Conservation (phyloP, 306 rosid genomes). For the Carpinus viminea region DNA sequence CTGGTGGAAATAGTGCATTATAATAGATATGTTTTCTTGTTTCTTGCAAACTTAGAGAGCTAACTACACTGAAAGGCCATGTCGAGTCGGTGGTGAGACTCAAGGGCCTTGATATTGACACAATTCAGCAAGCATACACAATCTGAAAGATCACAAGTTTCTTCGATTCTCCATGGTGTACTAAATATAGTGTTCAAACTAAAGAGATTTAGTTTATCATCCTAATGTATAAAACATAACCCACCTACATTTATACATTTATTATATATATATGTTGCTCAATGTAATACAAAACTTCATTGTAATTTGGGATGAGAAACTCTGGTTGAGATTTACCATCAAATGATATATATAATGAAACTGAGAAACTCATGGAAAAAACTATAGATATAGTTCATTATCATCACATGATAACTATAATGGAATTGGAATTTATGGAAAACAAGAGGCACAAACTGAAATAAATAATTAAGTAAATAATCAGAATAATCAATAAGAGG, state of each 20-base stretch:
- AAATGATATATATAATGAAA: too few relatives aligned
- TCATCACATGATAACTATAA: background rate
- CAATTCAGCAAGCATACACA: conserved; percentile 72
- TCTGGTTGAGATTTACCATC: too few relatives aligned
- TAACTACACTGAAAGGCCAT: conserved; percentile 67
- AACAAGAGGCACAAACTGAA: background rate
- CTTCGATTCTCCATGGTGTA: background rate
- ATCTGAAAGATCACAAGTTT: conserved; percentile 28
- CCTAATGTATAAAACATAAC: background rate
- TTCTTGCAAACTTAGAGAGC: conserved; percentile 62
- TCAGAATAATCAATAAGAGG: background rate
- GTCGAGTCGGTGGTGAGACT: conserved; percentile 76
- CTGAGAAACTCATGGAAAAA: too few relatives aligned
- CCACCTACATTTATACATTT: background rate
- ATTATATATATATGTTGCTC: too few relatives aligned
- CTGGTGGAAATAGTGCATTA: background rate
- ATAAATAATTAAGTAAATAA: background rate
- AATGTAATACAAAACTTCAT: background rate
- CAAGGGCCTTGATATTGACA: conserved; percentile 67
- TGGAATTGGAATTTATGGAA: background rate
- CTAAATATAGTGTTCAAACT: background rate
- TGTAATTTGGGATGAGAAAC: background rate
- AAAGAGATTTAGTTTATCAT: background rate
- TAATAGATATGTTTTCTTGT: background rate
- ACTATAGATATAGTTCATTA: too few relatives aligned